Percentiles rank a stretch among this genome's conserved stretches.
Evolutionary conservation across 768 basidiomycete genomes (phyloP).

Genomic region (Trametes meyenii): DNA sequence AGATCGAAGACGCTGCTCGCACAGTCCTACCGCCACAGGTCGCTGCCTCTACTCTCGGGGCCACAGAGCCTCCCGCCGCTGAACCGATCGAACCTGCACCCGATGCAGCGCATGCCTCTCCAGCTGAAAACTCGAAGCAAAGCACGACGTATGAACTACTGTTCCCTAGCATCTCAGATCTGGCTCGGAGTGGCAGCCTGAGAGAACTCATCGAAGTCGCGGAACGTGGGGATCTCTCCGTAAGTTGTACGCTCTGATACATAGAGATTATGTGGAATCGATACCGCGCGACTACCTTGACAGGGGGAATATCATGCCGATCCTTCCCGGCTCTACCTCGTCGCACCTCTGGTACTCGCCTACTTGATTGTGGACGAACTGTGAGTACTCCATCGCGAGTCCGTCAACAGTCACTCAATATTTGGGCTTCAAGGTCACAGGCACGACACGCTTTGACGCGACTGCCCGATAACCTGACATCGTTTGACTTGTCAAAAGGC

Average conservation of each 20-base stretch:
- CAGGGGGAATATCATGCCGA: constrained; percentile 31
- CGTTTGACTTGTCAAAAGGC: constrained; percentile 49
- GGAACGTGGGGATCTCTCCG: constrained; percentile 57
- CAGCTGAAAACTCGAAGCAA: neutral
- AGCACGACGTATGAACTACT: constrained; percentile 41
- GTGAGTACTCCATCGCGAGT: constrained; percentile 42
- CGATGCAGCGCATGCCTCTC: constrained; percentile 3
- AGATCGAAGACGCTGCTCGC: constrained; percentile 55
- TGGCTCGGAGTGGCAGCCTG: constrained; percentile 49
- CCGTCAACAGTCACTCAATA: neutral
- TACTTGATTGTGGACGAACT: constrained; percentile 67
- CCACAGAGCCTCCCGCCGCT: constrained; percentile 12
- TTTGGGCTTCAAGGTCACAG: constrained; percentile 45
- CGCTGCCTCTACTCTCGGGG: neutral
- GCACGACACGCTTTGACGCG: constrained; percentile 61
- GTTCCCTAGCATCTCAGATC: constrained; percentile 47
- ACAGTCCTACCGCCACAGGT: constrained; percentile 18
- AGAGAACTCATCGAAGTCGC: constrained; percentile 47
- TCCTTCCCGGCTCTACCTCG: constrained; percentile 46
- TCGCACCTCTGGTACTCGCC: constrained; percentile 62
- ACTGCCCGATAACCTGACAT: constrained; percentile 50
- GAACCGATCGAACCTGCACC: constrained; percentile 1
- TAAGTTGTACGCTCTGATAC: constrained; percentile 34
- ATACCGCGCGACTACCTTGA: neutral
- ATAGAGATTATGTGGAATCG: neutral